Conservation (phyloP, 306 rosid genomes). For the Prunus mira region DNA sequence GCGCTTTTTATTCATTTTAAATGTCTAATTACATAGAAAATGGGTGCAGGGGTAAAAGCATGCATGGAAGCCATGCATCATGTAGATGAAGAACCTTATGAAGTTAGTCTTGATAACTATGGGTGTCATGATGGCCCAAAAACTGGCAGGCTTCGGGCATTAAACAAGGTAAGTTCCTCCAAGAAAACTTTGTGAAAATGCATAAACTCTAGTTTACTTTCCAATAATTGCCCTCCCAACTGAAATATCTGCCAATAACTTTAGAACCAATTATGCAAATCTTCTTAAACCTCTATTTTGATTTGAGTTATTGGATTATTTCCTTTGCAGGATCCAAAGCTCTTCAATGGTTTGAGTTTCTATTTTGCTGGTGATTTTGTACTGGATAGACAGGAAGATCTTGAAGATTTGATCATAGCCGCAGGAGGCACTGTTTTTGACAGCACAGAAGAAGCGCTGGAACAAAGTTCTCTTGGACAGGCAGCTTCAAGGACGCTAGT, state of each 20-base stretch:
- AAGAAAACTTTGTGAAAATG: conserved; percentile 6
- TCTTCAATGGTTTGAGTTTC: conserved; percentile 58
- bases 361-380: conserved; percentile 73
- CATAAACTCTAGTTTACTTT: neutral
- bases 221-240: too few species aligned
- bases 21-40: neutral
- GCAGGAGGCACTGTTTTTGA: conserved; percentile 64
- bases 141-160: conserved; percentile 68
- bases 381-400: conserved; percentile 53
- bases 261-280: neutral
- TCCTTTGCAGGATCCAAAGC: conserved; percentile 58
- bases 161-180: conserved; percentile 48
- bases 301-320: conserved; percentile 11
- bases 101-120: conserved; percentile 72
- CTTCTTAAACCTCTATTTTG: neutral
- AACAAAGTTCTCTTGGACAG: conserved; percentile 17
- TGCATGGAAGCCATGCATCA: conserved; percentile 50
- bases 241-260: neutral
- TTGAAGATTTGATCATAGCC: conserved; percentile 55
- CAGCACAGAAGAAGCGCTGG: conserved; percentile 49
- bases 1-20: neutral
- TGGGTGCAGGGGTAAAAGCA: conserved; percentile 76
- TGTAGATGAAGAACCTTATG: conserved; percentile 73
- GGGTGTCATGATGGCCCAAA: conserved; percentile 82
- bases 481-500: conserved; percentile 38